Evolutionary conservation across 2,329 filamentous ascomycete genomes (phyloP).

Genomic region (Huntiella decipiens): DNA sequence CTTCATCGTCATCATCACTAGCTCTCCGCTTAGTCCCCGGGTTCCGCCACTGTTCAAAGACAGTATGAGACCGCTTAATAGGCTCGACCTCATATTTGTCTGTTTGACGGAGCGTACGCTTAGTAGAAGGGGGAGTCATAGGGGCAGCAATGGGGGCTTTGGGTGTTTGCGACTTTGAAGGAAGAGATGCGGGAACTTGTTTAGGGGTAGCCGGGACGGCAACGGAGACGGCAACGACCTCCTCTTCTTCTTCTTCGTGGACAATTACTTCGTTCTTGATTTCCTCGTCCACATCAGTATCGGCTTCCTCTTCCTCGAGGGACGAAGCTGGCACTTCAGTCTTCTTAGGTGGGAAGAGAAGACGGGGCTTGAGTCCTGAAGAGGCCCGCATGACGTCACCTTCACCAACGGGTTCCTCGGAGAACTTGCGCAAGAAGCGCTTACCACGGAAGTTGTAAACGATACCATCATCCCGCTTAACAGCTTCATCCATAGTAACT

Average conservation of each 20-base stretch:
- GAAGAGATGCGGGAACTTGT: slow-evolving; percentile 14
- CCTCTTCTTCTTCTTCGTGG: slow-evolving; percentile 13
- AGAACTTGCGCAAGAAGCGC: slow-evolving; percentile 55
- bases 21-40: slow-evolving; percentile 25
- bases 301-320: slow-evolving; percentile 39
- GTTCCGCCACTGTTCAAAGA: slow-evolving; percentile 11
- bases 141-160: slow-evolving; percentile 36
- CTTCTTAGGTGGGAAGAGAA: slow-evolving; percentile 42
- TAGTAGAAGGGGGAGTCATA: slow-evolving; percentile 42
- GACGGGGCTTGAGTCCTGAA: slow-evolving; percentile 50
- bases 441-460: slow-evolving; percentile 65
- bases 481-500: slow-evolving; percentile 42
- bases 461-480: slow-evolving; percentile 49
- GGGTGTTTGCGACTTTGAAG: slow-evolving; percentile 24
- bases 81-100: slow-evolving; percentile 31
- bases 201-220: slow-evolving; percentile 19
- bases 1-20: slow-evolving; percentile 17
- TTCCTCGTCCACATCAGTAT: slow-evolving; percentile 36
- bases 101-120: slow-evolving; percentile 36
- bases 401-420: slow-evolving; percentile 21
- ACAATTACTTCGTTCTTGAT: slow-evolving; percentile 17
- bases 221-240: slow-evolving; percentile 8
- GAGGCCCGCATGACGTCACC: slow-evolving; percentile 30
- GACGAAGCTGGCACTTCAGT: slow-evolving; percentile 25
- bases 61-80: slow-evolving; percentile 30